phyloP scores from a whole-genome alignment of 495 filamentous ascomycete species.

The Pyrenula aspistea region DNA sequence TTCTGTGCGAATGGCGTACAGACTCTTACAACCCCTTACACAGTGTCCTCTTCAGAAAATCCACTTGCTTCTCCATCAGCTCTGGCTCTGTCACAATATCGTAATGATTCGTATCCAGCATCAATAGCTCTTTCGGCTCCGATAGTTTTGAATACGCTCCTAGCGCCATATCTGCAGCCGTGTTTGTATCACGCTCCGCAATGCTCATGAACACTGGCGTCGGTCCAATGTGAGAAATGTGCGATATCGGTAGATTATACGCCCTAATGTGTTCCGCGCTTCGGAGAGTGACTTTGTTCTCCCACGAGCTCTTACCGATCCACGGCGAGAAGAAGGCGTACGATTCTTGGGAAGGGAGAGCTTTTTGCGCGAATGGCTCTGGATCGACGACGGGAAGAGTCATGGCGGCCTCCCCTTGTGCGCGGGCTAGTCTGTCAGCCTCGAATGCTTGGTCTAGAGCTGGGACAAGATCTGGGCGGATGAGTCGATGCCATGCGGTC shows the following conservation, averaged over 20 bases:
- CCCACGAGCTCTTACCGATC: conserved; percentile 7
- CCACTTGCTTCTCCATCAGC: conserved; percentile 4
- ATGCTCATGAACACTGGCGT: conserved; percentile 21
- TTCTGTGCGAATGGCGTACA: too few species aligned
- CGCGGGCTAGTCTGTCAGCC: background rate
- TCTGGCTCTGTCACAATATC: conserved; percentile 12
- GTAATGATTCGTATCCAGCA: conserved; percentile 17
- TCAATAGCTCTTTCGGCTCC: conserved; percentile 19
- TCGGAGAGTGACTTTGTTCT: conserved; percentile 15
- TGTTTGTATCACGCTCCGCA: conserved; percentile 10
- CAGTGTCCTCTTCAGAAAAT: background rate
- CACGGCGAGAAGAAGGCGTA: conserved; percentile 9
- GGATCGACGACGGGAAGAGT: conserved; percentile 9
- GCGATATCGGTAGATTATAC: conserved; percentile 9
- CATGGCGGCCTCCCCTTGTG: background rate
- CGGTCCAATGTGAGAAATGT: conserved; percentile 18
- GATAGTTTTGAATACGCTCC: conserved; percentile 10
- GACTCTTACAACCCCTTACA: background rate
- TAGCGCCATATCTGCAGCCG: conserved; percentile 8
- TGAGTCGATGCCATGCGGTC: background rate
- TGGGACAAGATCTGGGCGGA: conserved; percentile 1
- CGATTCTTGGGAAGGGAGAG: conserved; percentile 11
- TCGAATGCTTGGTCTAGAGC: background rate
- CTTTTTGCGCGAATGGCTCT: conserved; percentile 7
- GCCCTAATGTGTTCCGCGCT: conserved; percentile 10